These are phyloP conservation scores for Priceomyces melissophilus DNA, from an alignment of 805 yeast species.

Conservation along the genomic window DNA sequence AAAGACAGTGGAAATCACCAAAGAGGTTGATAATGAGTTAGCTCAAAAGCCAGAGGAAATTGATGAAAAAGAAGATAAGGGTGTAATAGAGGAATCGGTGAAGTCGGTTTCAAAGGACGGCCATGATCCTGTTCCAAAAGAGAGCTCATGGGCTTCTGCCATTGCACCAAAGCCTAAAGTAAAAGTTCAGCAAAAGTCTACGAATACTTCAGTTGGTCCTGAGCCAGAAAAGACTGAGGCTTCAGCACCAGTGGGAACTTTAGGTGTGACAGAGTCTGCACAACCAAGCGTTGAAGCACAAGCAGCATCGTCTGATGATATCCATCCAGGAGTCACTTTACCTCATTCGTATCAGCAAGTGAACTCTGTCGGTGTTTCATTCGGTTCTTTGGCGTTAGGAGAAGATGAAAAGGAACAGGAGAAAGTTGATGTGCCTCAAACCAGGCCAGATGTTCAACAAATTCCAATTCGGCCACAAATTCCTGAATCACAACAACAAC, in stretches of 20 bases:
- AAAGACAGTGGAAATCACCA: constrained; percentile 9
- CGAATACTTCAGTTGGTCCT: constrained; percentile 8
- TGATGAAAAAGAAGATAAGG: constrained; percentile 7
- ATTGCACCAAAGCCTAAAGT: constrained; percentile 51
- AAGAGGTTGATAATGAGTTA: constrained; percentile 14
- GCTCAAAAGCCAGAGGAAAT: constrained; percentile 12
- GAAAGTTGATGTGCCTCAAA: constrained; percentile 8
- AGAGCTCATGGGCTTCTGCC: constrained; percentile 68
- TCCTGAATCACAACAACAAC: constrained; percentile 11
- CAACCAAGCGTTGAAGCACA: constrained; percentile 9
- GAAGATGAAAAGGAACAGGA: constrained; percentile 34
- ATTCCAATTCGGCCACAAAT: constrained; percentile 1
- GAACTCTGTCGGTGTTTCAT: constrained; percentile 55
- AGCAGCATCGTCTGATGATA: constrained; percentile 12
- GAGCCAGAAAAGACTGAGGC: constrained; percentile 14
- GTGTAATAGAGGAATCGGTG: constrained; percentile 8
- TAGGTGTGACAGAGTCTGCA: constrained; percentile 9
- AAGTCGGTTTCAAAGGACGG: constrained; percentile 31
- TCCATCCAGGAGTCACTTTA: constrained; percentile 44
- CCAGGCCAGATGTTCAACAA: constrained; percentile 11
- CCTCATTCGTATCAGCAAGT: constrained; percentile 49
- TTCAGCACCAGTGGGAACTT: constrained; percentile 8
- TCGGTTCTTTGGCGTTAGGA: constrained; percentile 54
- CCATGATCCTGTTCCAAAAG: constrained; percentile 46
- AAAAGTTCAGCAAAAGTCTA: constrained; percentile 22